Evolutionary conservation across 805 yeast species (phyloP).

Genomic region (Metschnikowia continentalis): DNA sequence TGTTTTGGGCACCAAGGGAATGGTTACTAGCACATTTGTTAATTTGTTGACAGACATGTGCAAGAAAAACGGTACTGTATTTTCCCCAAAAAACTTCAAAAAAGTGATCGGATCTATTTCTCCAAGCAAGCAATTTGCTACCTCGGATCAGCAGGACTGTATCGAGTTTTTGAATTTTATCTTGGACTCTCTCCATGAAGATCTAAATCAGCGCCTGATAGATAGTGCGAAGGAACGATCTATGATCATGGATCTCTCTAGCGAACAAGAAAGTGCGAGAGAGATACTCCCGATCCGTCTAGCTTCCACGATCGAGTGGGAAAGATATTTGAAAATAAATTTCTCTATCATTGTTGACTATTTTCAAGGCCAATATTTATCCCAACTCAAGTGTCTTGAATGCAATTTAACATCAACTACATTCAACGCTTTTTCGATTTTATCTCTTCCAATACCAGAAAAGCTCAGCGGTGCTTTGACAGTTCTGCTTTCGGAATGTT

Average conservation of each 20-base stretch:
- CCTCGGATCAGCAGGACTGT: constrained; percentile 78
- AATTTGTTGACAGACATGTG: constrained; percentile 53
- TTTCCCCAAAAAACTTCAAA: constrained; percentile 65
- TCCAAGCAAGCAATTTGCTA: constrained; percentile 52
- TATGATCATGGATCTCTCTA: constrained; percentile 43
- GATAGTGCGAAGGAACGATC: constrained; percentile 28
- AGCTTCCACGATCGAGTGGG: constrained; percentile 92
- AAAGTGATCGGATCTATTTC: constrained; percentile 64
- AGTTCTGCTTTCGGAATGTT: constrained; percentile 55
- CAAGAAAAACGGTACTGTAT: constrained; percentile 40
- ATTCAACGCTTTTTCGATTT: constrained; percentile 73
- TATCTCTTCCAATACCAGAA: constrained; percentile 76
- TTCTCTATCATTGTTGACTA: constrained; percentile 75
- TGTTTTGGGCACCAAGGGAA: constrained; percentile 76
- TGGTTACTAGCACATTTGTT: constrained; percentile 66
- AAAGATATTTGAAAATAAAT: constrained; percentile 72
- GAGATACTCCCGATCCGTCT: constrained; percentile 71
- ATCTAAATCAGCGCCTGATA: constrained; percentile 60
- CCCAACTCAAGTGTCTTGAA: constrained; percentile 67
- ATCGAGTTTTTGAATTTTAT: constrained; percentile 75
- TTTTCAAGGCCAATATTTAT: constrained; percentile 85
- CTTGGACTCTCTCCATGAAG: constrained; percentile 78
- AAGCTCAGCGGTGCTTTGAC: constrained; percentile 22
- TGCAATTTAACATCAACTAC: constrained; percentile 82
- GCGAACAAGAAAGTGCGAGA: constrained; percentile 65